Percentiles rank a stretch among this genome's conserved stretches.
phyloP scores from a whole-genome alignment of 140 eudicot genomes.

The Flaveria floridana region DNA sequence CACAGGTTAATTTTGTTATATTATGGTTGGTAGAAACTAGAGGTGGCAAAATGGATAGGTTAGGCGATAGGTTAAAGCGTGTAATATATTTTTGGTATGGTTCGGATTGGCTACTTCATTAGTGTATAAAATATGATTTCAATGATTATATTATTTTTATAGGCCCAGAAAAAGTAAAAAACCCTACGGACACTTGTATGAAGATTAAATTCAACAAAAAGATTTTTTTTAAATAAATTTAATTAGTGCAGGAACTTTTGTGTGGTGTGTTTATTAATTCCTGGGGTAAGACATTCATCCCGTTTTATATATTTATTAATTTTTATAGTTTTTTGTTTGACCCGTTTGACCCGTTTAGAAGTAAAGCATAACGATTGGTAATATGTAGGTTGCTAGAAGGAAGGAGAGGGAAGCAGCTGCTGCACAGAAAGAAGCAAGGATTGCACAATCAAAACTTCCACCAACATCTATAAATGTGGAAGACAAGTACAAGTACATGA shows the following conservation, averaged over 20 bases:
- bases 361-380: too few species aligned
- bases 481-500: conserved; percentile 85
- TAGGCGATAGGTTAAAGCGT: background rate
- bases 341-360: background rate
- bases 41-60: background rate
- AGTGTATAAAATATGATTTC: background rate
- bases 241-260: background rate
- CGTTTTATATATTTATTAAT: too few species aligned
- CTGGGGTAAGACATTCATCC: background rate
- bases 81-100: background rate
- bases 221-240: too few species aligned
- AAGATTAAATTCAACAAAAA: background rate
- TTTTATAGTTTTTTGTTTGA: too few species aligned
- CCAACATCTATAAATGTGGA: conserved; percentile 62
- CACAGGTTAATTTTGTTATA: background rate
- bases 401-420: conserved; percentile 70
- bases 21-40: background rate
- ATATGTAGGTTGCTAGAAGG: conserved; percentile 65
- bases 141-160: background rate
- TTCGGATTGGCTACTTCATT: background rate
- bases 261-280: background rate
- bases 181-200: background rate
- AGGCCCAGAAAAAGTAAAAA: background rate
- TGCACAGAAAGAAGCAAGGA: conserved; percentile 70
- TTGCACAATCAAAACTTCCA: conserved; percentile 48